Base-by-base conservation (phyloP, 2,329 filamentous ascomycete genomes). In the Stemphylium beticola region DNA sequence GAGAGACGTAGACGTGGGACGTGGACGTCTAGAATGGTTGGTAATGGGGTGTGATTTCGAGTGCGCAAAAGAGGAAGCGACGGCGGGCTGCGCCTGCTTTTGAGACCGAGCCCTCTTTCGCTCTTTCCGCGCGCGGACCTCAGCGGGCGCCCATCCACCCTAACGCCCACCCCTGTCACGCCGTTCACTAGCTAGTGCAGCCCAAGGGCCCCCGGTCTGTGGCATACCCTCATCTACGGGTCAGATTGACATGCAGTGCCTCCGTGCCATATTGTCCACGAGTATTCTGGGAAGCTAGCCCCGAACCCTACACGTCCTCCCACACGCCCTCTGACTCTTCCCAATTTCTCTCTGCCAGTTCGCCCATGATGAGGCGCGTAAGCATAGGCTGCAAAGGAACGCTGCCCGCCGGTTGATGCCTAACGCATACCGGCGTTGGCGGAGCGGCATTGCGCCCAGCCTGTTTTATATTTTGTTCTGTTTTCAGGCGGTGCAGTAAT, bases 201-300 rank as follows among this genome's bases (percentile, higher is more conserved):
- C 57, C 62, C 62, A 60, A 53, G 50, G 51, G 55, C 51, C 53
- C 64, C 63, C 61, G 57, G 64, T 61, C 53, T 54, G 53, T 39
- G 14, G 62, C 64, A 62, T 36, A 61, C 62, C 70, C 70, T 65
- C 60, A 51, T 64, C 61, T 55, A 65, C 61, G 68, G 67, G 65
- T 65, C 67, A 55, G 50, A 61, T 53, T 58, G 62, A 58, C 64
- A 62, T 62, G 53, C 51, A 48, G 45, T 63, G 60, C 60, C 64
- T 66, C 58, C 41, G 51, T 49, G 42, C 50, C 39, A 51, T 56
- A 54, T 60, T 61, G 53, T 57, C 49, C 54, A 53, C 55, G 57
- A 55, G 61, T 62, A 58, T 60, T 55, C 60, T 59, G 49, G 53
- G 53, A 58, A 44, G 48, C 51, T 49, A 53, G 54, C 53, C 48